Conservation (phyloP, 345 rosid species). For the Adansonia digitata region DNA sequence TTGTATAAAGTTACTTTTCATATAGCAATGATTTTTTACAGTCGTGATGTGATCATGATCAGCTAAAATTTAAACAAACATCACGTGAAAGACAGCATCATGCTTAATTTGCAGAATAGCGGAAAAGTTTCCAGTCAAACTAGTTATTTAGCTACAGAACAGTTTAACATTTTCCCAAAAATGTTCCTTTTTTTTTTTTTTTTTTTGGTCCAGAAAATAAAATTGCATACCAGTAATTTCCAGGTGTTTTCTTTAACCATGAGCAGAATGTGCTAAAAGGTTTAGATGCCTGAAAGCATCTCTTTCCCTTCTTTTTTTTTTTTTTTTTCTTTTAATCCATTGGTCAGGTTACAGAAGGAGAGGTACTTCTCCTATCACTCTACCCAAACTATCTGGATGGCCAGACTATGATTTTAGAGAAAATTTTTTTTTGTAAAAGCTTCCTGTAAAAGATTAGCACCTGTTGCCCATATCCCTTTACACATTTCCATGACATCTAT, state of each 20-base stretch:
- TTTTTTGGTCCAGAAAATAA: background rate
- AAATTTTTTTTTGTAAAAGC: background rate
- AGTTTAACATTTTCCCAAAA: background rate
- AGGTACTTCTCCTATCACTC: background rate
- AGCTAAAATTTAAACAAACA: constrained; percentile 1
- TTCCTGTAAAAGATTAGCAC: background rate
- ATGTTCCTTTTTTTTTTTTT: background rate
- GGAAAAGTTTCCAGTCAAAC: background rate
- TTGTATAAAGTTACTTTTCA: background rate
- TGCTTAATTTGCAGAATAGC: background rate
- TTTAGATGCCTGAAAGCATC: background rate
- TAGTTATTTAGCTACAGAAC: background rate
- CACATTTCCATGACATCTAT: background rate
- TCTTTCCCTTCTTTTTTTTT: background rate
- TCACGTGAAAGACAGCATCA: background rate
- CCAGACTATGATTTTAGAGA: background rate
- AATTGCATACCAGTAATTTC: background rate
- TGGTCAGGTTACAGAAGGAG: background rate
- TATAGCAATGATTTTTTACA: background rate
- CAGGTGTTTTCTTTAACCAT: background rate
- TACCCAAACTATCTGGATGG: background rate
- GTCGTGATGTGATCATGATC: background rate
- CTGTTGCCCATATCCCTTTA: background rate
- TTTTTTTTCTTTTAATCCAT: background rate
- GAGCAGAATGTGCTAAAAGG: background rate